Evolutionary conservation across 805 yeast genomes (phyloP).

Genomic region (Candida coleopterorum): DNA sequence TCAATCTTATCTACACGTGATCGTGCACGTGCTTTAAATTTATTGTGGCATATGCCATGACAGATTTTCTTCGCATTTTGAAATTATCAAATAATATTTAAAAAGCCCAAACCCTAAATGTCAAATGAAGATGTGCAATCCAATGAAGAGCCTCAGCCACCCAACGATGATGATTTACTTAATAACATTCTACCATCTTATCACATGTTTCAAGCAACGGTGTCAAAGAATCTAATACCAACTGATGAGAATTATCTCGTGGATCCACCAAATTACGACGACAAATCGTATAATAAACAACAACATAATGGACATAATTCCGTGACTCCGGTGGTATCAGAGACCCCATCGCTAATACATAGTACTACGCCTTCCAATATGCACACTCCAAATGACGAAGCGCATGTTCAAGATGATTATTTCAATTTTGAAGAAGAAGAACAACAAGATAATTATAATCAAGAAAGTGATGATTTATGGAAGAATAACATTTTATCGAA

Average conservation of each 20-base stretch:
- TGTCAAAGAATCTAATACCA: constrained; percentile 32
- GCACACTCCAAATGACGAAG: constrained; percentile 13
- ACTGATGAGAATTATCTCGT: constrained; percentile 35
- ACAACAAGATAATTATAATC: constrained; percentile 13
- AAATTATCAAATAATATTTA: too few relatives aligned
- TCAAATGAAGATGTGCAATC: too few relatives aligned
- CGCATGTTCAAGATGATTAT: constrained; percentile 8
- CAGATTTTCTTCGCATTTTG: background rate
- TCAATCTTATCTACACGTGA: constrained; percentile 5
- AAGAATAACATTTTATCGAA: constrained; percentile 40
- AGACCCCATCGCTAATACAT: constrained; percentile 9
- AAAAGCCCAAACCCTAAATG: background rate
- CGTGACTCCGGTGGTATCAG: constrained; percentile 18
- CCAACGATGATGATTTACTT: constrained; percentile 18
- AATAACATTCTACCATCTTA: constrained; percentile 40
- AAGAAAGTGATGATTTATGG: constrained; percentile 29
- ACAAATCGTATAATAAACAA: constrained; percentile 10
- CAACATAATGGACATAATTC: background rate
- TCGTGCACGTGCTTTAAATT: constrained; percentile 3
- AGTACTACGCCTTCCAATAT: constrained; percentile 1
- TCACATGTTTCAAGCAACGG: constrained; percentile 41
- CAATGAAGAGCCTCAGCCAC: constrained; percentile 7
- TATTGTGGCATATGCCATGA: too few relatives aligned
- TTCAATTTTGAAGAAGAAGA: constrained; percentile 5
- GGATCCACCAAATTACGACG: constrained; percentile 35